Percentiles rank a stretch among this genome's conserved stretches.
These are phyloP conservation scores for Voacanga thouarsii DNA, from an alignment of 257 asterid genomes.

Conservation along the genomic window DNA sequence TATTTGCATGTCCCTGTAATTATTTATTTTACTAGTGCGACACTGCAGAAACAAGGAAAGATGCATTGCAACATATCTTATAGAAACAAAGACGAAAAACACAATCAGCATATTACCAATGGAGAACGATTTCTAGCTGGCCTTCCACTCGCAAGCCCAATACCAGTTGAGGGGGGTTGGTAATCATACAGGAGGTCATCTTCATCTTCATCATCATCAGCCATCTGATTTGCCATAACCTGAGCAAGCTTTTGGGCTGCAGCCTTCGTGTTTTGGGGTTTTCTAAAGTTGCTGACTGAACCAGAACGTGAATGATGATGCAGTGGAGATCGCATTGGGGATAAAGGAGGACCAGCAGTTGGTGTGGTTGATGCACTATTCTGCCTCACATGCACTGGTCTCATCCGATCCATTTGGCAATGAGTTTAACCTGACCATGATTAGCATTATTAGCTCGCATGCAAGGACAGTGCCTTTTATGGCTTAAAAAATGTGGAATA, in stretches of 20 bases:
- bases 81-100: not conserved
- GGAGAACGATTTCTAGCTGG: slow-evolving; percentile 53
- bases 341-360: slow-evolving; percentile 20
- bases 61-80: not conserved
- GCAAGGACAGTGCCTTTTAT: not conserved
- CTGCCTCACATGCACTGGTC: slow-evolving; percentile 3
- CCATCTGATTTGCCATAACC: slow-evolving; percentile 74
- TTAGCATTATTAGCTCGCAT: not conserved
- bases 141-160: slow-evolving; percentile 79
- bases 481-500: not conserved
- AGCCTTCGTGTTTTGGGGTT: slow-evolving; percentile 71
- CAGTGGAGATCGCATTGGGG: slow-evolving; percentile 42
- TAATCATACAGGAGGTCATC: slow-evolving; percentile 64
- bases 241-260: slow-evolving; percentile 91
- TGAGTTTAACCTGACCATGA: not conserved
- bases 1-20: slow-evolving; percentile 1
- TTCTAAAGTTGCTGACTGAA: slow-evolving; percentile 44
- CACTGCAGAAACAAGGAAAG: not conserved
- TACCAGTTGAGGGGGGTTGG: slow-evolving; percentile 44
- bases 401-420: slow-evolving; percentile 8
- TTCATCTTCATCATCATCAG: slow-evolving; percentile 68
- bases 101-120: slow-evolving; percentile 38
- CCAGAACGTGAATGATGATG: slow-evolving; percentile 54
- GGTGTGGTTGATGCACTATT: slow-evolving; percentile 8
- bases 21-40: not conserved